Base-by-base conservation (phyloP, 1,284 basidiomycete genomes). In the Hortiboletus rubellus region DNA sequence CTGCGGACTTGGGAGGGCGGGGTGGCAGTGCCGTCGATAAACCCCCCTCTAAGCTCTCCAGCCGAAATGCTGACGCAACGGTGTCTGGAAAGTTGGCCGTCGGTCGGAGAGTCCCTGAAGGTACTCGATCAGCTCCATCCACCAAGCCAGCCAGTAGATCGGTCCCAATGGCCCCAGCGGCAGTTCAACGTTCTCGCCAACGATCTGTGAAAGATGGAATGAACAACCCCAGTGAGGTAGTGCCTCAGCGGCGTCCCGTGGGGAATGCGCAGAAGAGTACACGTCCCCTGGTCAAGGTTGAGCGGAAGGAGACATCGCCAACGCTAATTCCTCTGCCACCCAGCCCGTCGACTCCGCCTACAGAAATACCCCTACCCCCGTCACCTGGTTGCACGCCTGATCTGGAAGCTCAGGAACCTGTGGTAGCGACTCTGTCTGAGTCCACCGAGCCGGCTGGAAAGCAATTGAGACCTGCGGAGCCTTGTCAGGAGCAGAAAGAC, bases 291-390 rank as follows among this genome's bases (percentile, higher is more conserved):
- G 46, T 54, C 46, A 62, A 66, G 42, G 36, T 56, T 11, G 43
- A 54, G 41, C 52, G 47, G 12, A 67, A 66, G 46, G 62, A 57
- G 30, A 50, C 36, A n/a, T 46, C 52, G 2, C 72, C 71, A 15
- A 37, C 57, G 7, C 60, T 61, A 31, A 43, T 75, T 37, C 72
- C 74, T 45, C 51, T 75, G 6, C 74, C 76, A 37, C 63, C 63
- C 11, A 74, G 66, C 31, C 67, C 69, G 30, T 56, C 63, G 18
- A 45, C 37, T 27, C 34, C 41, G 0, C 66, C 74, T 17, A 47
- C 61, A 27, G 57, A 61, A 52, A 59, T 71, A 33, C 67, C 70
- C 9, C 54, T 74, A 31, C 65, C 72, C 3, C 59, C 64, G 3
- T 74, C 75, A 31, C 68, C 66, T n/a, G 53, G 60, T 27, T 44